Base-by-base conservation (phyloP, 2,329 filamentous ascomycete genomes). In the Geosmithia morbida region DNA sequence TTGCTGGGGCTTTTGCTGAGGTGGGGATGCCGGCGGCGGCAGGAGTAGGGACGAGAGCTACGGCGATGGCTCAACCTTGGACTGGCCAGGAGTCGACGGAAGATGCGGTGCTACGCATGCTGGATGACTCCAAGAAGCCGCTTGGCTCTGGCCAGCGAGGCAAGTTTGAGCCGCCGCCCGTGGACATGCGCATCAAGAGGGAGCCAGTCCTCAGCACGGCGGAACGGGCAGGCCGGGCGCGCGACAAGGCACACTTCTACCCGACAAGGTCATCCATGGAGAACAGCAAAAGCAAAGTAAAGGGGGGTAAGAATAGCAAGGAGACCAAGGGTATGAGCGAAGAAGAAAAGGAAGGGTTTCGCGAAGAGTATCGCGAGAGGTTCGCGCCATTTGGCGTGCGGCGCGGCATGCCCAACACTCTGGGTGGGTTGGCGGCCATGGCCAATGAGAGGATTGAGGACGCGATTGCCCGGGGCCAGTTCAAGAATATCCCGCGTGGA, bases 401-500 rank as follows among this genome's bases (percentile, higher is more conserved):
- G 33, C 74, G 87, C 44, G 70, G 79, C 0, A 76, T 94, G 63
- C 87, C 89, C 1, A 83, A 81, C 48, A 81, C 85, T 0, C 67
- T 97, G 2, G 76, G 83, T 33, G 92, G 89, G 0, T 68, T 98
- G 14, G 76, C 83, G 3, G 85, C 85, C 0, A 65, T 97, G 46
- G 92, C 92, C 1, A 96, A 97, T 60, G 83, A 96, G 64, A 64
- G 83, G 19, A 97, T 98, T 50, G 90, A 96, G 61, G 83, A 96
- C 59, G 92, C 92, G 6, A 96, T 97, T 57, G 84, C 87, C 1
- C 72, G 88, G 30, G 92, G 92, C 0, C 85, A 95, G 59, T 97
- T 98, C 66, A 72, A 74, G 59, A 83, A 94, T 55, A 83, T 98
- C 13, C 81, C 79, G 7, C 75, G 89, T 2, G 81, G 90, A 0